Conservation (phyloP, 108 stramenopile species). For the Asterionellopsis glacialis region DNA sequence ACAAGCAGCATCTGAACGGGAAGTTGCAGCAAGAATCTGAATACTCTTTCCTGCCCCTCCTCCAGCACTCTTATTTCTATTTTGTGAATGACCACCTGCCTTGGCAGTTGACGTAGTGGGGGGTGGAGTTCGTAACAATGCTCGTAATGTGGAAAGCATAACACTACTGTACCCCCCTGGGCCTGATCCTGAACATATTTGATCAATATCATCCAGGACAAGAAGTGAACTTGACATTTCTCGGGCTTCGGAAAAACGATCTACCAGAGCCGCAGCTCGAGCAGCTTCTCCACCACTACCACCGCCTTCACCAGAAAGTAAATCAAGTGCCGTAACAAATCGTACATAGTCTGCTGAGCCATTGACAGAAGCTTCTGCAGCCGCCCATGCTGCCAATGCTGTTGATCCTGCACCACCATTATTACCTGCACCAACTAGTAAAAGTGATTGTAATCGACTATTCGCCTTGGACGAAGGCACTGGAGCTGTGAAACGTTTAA, state of each 20-base stretch:
- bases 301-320: conserved; percentile 44
- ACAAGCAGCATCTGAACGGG: conserved; percentile 66
- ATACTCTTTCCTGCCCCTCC: conserved; percentile 36
- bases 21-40: conserved; percentile 60
- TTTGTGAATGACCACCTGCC: conserved; percentile 39
- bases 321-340: conserved; percentile 63
- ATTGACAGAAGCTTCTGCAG: conserved; percentile 49
- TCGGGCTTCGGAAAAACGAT: conserved; percentile 58
- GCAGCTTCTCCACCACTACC: conserved; percentile 50
- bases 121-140: conserved; percentile 64
- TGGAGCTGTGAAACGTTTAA: conserved; percentile 56
- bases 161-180: conserved; percentile 58
- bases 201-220: conserved; percentile 77
- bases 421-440: conserved; percentile 53
- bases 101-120: conserved; percentile 28
- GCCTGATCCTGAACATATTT: conserved; percentile 61
- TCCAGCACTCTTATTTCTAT: conserved; percentile 7
- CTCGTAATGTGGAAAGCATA: conserved; percentile 75
- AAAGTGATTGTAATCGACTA: conserved; percentile 50
- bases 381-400: conserved; percentile 59
- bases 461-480: conserved; percentile 11
- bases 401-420: conserved; percentile 39
- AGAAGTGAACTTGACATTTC: conserved; percentile 59
- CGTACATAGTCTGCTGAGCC: conserved; percentile 61
- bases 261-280: conserved; percentile 65